phyloP scores from a whole-genome alignment of 2,329 filamentous ascomycete species.

The Penicillium sp. region DNA sequence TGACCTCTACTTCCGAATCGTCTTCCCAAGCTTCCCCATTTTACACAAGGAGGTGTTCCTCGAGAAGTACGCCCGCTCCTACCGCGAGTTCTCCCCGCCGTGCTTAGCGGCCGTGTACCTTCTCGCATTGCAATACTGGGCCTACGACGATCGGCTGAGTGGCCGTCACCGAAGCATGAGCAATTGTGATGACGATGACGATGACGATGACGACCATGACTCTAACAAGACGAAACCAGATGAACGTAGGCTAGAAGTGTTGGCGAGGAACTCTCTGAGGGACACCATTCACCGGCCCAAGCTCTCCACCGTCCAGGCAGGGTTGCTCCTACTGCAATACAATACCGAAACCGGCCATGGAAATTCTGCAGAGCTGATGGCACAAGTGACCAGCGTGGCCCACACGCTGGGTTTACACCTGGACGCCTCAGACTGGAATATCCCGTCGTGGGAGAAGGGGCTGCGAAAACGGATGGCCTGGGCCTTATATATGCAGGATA shows the following conservation, averaged over 20 bases:
- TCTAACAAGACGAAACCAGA: background rate
- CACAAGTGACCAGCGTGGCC: background rate
- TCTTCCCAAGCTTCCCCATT: conserved; percentile 78
- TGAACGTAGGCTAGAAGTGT: no score
- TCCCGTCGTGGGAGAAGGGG: conserved; percentile 60
- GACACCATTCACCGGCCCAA: background rate
- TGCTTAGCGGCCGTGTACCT: conserved; percentile 73
- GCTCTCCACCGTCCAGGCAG: background rate
- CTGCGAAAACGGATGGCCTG: conserved; percentile 59
- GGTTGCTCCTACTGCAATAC: background rate
- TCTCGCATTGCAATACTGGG: conserved; percentile 79
- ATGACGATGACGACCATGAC: background rate
- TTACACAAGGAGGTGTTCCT: conserved; percentile 75
- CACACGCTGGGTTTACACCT: conserved; percentile 47
- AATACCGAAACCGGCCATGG: background rate
- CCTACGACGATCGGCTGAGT: conserved; percentile 45
- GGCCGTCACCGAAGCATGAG: background rate
- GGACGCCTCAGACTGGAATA: conserved; percentile 59
- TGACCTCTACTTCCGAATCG: conserved; percentile 73
- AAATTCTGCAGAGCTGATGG: background rate
- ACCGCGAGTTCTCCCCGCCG: conserved; percentile 69
- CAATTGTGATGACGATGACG: no score
- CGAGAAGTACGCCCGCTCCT: conserved; percentile 69
- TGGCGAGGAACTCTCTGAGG: background rate
- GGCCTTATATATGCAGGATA: conserved; percentile 63